Evolutionary conservation across 2,329 filamentous ascomycete species (phyloP).

Genomic region (Cladosporium sp.): DNA sequence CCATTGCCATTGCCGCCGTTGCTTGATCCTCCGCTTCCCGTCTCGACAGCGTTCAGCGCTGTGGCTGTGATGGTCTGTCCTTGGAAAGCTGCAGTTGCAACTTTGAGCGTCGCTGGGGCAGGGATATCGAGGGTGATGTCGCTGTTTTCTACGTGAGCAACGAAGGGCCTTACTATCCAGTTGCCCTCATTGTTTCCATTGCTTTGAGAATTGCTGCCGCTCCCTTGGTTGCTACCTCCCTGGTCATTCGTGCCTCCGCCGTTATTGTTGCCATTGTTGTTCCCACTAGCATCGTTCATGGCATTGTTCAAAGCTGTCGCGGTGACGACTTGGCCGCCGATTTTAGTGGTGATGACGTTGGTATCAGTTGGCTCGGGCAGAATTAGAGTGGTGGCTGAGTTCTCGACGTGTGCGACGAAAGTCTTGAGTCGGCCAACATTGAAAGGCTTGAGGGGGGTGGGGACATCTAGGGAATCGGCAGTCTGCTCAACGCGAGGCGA

Average conservation of each 20-base stretch:
- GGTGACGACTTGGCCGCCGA: conserved; percentile 16
- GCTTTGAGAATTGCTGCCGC: neutral
- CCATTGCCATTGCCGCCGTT: neutral
- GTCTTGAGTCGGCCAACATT: neutral
- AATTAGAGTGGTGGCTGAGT: conserved; percentile 19
- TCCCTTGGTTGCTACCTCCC: neutral
- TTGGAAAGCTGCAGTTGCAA: conserved; percentile 14
- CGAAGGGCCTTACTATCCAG: conserved; percentile 15
- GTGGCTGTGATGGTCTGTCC: conserved; percentile 15
- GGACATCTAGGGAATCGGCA: neutral
- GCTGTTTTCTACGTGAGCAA: conserved; percentile 18
- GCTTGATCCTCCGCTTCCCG: neutral
- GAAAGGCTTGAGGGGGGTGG: neutral
- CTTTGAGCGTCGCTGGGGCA: conserved; percentile 13
- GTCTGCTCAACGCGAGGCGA: conserved; percentile 11
- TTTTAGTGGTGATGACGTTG: conserved; percentile 19
- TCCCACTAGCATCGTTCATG: neutral
- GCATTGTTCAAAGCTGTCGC: conserved; percentile 16
- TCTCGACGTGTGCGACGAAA: conserved; percentile 23
- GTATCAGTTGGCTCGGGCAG: conserved; percentile 17
- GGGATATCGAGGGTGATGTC: conserved; percentile 17
- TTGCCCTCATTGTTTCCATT: conserved; percentile 10
- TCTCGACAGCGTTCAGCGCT: conserved; percentile 1
- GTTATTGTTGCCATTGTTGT: neutral
- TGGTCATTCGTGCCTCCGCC: neutral